A percentile compares a stretch with the other conserved stretches of the same genome.
phyloP scores from a whole-genome alignment of 352 stramenopile species.

The Phytophthora nicotianae region DNA sequence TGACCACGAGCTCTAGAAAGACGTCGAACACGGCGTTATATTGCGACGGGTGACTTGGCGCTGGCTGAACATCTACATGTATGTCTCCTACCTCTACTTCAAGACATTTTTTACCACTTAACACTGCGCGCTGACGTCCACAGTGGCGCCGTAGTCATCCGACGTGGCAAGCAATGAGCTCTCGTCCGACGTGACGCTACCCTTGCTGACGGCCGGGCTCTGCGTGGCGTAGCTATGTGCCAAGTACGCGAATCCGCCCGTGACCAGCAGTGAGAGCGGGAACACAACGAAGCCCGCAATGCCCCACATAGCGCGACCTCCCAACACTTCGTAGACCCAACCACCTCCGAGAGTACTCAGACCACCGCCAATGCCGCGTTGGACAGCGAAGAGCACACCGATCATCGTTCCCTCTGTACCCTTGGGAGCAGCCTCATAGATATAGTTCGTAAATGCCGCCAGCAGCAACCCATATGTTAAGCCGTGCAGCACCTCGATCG shows the following conservation, averaged over 20 bases:
- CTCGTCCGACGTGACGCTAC: conserved; percentile 41
- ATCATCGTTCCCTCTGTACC: conserved; percentile 51
- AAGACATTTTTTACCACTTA: conserved; percentile 15
- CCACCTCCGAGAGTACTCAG: conserved; percentile 44
- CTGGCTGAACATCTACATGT: not conserved
- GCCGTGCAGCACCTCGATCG: conserved; percentile 48
- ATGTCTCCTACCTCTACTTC: conserved; percentile 2
- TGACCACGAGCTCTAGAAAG: not conserved
- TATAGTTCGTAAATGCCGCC: conserved; percentile 51
- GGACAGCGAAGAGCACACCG: conserved; percentile 43
- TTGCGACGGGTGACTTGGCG: too few relatives aligned
- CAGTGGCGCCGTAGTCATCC: conserved; percentile 32
- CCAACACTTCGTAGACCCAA: conserved; percentile 45
- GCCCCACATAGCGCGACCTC: conserved; percentile 43
- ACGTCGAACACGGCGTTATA: too few relatives aligned
- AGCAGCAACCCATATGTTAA: conserved; percentile 48
- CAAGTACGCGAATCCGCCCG: conserved; percentile 34
- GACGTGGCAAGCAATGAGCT: conserved; percentile 29
- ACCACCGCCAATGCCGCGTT: conserved; percentile 41
- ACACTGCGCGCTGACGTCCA: conserved; percentile 24
- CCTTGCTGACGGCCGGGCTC: conserved; percentile 28
- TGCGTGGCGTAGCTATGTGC: conserved; percentile 32
- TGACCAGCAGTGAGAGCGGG: conserved; percentile 31
- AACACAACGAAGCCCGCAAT: conserved; percentile 45
- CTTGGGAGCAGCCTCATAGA: conserved; percentile 42